These are phyloP conservation scores for Chloranthus sessilifolius DNA, from an alignment of 164 flowering plant genomes.

Conservation along the genomic window DNA sequence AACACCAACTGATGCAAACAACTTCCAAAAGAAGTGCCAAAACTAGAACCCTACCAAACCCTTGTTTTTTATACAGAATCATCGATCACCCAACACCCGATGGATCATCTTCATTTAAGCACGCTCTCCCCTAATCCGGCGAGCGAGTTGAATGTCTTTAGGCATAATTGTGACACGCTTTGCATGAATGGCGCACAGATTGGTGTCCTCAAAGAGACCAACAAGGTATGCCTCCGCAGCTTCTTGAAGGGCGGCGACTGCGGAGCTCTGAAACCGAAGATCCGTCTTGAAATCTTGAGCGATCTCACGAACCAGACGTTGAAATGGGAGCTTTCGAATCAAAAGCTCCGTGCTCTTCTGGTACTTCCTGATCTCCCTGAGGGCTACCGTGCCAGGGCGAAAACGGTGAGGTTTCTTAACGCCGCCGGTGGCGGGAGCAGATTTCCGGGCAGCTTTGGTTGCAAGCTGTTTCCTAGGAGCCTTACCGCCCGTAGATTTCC, in stretches of 20 bases:
- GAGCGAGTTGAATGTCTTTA: conserved; percentile 14
- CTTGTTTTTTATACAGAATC: too few species aligned
- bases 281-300: conserved; percentile 17
- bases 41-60: too few species aligned
- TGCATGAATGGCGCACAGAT: conserved; percentile 12
- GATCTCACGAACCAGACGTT: conserved; percentile 11
- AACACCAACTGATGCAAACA: too few species aligned
- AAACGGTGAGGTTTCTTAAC: conserved; percentile 15
- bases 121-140: conserved; percentile 12
- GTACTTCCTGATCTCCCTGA: conserved; percentile 13
- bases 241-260: conserved; percentile 11
- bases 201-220: conserved; percentile 14
- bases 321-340: conserved; percentile 14
- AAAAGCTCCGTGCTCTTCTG: conserved; percentile 17
- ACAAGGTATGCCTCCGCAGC: conserved; percentile 10
- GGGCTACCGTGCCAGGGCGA: conserved; percentile 13
- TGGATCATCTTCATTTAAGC: too few species aligned
- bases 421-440: conserved; percentile 12
- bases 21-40: too few species aligned
- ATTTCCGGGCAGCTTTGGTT: conserved; percentile 13
- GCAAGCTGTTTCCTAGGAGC: conserved; percentile 13
- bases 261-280: conserved; percentile 14
- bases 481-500: conserved; percentile 14
- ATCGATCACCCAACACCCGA: too few species aligned
- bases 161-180: conserved; percentile 16